Evolutionary conservation across 169 alveolate genomes (phyloP).

Genomic region (Plasmodium adleri): DNA sequence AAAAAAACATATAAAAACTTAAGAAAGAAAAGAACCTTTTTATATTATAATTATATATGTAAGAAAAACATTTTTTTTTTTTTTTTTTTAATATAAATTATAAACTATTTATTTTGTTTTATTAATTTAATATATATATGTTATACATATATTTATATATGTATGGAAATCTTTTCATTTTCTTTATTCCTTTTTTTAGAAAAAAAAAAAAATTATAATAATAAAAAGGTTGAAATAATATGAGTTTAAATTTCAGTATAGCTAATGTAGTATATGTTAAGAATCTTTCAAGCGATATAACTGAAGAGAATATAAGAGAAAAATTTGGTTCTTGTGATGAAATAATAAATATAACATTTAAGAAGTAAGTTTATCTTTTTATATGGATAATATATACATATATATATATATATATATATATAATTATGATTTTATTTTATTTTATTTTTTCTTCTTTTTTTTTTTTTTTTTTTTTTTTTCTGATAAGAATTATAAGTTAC

Average conservation of each 20-base stretch:
- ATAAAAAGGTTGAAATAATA: constrained; percentile 38
- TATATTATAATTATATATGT: background rate
- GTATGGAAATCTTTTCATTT: constrained; percentile 1
- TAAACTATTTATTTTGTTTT: constrained; percentile 3
- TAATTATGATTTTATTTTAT: background rate
- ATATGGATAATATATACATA: background rate
- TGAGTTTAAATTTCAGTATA: constrained; percentile 77
- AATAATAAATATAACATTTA: constrained; percentile 55
- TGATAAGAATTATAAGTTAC: background rate
- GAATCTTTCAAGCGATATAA: constrained; percentile 75
- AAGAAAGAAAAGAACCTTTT: background rate
- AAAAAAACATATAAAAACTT: no score
- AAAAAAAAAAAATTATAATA: constrained; percentile 11
- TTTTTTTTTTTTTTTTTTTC: background rate
- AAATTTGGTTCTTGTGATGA: constrained; percentile 77
- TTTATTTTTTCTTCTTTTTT: background rate
- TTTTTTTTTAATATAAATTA: background rate
- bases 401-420: background rate
- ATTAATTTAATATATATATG: background rate
- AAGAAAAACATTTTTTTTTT: background rate
- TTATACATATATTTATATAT: background rate
- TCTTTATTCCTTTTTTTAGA: background rate
- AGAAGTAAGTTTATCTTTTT: constrained; percentile 58
- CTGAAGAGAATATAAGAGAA: constrained; percentile 76
- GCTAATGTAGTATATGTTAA: constrained; percentile 81